A percentile compares a stretch with the other conserved stretches of the same genome.
Evolutionary conservation across 2,329 filamentous ascomycete genomes (phyloP).

Genomic region (Berkeleyomyces rouxiae): DNA sequence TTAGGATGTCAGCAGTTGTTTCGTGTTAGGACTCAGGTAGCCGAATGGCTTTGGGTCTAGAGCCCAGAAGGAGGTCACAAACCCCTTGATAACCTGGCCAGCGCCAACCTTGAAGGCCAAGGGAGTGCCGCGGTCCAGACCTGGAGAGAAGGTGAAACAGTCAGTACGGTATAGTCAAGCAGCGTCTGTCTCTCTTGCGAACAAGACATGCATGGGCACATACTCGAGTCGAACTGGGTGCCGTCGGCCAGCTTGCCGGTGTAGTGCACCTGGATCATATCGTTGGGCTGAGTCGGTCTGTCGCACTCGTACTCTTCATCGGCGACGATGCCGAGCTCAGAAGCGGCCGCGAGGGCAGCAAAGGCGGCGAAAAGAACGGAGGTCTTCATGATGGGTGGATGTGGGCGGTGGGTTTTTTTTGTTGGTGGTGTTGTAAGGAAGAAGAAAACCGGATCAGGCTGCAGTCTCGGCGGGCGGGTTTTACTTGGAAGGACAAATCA

Average conservation of each 20-base stretch:
- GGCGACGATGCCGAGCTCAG: conserved; percentile 62
- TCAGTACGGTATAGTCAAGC: conserved; percentile 6
- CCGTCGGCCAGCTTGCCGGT: conserved; percentile 65
- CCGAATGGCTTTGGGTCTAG: neutral
- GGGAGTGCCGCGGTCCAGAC: conserved; percentile 60
- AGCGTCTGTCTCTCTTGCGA: neutral
- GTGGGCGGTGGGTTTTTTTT: conserved; percentile 2
- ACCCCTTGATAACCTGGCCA: conserved; percentile 82
- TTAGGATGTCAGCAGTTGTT: conserved; percentile 1
- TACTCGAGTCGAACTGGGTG: conserved; percentile 65
- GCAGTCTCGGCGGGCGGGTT: neutral
- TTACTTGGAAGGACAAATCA: neutral
- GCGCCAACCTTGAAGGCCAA: conserved; percentile 64
- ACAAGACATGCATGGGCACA: conserved; percentile 17
- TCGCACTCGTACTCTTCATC: conserved; percentile 59
- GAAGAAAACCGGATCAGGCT: neutral
- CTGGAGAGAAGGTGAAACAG: conserved; percentile 18
- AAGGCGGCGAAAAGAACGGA: conserved; percentile 34
- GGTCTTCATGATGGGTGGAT: conserved; percentile 27
- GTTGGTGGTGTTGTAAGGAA: conserved; percentile 3
- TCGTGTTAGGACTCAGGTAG: conserved; percentile 14
- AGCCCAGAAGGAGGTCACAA: conserved; percentile 20
- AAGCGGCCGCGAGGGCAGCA: conserved; percentile 33
- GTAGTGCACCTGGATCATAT: conserved; percentile 78
- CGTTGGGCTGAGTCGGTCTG: conserved; percentile 59